Evolutionary conservation across 176 grass and related monocot species (phyloP).

Genomic region (Luzula sylvatica): DNA sequence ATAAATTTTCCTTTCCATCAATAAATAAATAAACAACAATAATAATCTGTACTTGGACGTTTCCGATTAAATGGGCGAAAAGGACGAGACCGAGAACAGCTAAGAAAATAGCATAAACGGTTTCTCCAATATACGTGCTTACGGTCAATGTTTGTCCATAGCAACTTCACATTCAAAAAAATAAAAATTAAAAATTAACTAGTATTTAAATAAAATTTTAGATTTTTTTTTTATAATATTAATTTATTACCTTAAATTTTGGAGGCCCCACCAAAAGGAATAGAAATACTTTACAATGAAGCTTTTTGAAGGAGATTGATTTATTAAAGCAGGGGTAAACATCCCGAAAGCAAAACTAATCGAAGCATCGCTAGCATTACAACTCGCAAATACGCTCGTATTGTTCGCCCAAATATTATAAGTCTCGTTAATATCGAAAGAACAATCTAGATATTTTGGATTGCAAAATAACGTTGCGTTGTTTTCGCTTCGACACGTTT

Average conservation of each 20-base stretch:
- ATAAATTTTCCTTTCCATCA: neutral
- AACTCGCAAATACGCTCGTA: slow-evolving; percentile 42
- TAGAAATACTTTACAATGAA: slow-evolving; percentile 88
- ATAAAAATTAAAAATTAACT: neutral
- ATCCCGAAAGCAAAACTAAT: slow-evolving; percentile 68
- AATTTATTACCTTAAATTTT: slow-evolving; percentile 75
- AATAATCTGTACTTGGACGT: slow-evolving; percentile 68
- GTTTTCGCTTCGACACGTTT: slow-evolving; percentile 42
- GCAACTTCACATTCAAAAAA: slow-evolving; percentile 40
- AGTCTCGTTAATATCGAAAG: slow-evolving; percentile 6
- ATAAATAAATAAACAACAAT: neutral
- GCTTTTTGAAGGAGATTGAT: slow-evolving; percentile 49
- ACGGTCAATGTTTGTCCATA: slow-evolving; percentile 81
- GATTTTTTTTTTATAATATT: neutral
- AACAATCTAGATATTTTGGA: slow-evolving; percentile 73
- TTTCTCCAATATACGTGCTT: slow-evolving; percentile 94
- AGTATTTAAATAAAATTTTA: neutral
- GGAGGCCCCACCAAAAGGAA: slow-evolving; percentile 98
- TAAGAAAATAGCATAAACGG: slow-evolving; percentile 83
- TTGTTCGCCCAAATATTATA: slow-evolving; percentile 27
- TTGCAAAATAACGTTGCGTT: slow-evolving; percentile 38
- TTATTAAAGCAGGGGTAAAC: slow-evolving; percentile 46
- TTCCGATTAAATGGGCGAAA: slow-evolving; percentile 98
- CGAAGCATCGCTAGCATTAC: slow-evolving; percentile 10
- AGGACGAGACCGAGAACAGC: slow-evolving; percentile 81